Conservation (phyloP, 1,139 yeast genomes). For the Yamadazyma siamensis region DNA sequence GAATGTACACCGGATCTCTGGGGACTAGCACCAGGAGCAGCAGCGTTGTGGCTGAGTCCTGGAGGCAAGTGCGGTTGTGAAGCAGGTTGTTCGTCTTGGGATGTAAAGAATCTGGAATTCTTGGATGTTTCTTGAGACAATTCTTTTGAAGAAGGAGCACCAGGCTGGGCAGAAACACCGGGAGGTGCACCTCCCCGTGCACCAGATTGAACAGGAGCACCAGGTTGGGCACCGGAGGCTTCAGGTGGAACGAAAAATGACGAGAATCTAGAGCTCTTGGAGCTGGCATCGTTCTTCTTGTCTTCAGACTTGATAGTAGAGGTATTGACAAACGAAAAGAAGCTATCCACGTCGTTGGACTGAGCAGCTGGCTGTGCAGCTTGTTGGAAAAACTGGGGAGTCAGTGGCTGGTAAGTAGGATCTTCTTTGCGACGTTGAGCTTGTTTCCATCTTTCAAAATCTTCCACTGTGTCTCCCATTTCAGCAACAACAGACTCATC, state of each 20-base stretch:
- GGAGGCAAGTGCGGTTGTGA: slow-evolving; percentile 4
- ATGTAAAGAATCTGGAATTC: too few relatives aligned
- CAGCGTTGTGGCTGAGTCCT: background rate
- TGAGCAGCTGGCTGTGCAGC: slow-evolving; percentile 12
- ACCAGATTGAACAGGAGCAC: too few relatives aligned
- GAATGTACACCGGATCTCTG: background rate
- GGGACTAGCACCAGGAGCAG: background rate
- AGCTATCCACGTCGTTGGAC: slow-evolving; percentile 48
- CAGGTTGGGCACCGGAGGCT: too few relatives aligned
- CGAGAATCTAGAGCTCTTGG: slow-evolving; percentile 44
- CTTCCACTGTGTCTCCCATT: slow-evolving; percentile 62
- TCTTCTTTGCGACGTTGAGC: slow-evolving; percentile 41
- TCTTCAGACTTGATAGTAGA: slow-evolving; percentile 14
- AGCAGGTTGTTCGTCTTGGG: too few relatives aligned
- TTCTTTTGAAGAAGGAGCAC: too few relatives aligned
- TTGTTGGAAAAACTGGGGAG: background rate
- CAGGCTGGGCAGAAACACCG: too few relatives aligned
- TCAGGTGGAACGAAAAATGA: slow-evolving; percentile 36
- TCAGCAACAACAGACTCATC: background rate
- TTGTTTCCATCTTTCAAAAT: slow-evolving; percentile 66
- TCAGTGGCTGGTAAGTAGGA: slow-evolving; percentile 1
- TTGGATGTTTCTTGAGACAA: too few relatives aligned
- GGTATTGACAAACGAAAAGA: slow-evolving; percentile 47
- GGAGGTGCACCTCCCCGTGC: too few relatives aligned
- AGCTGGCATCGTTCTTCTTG: slow-evolving; percentile 9